Evolutionary conservation across 768 basidiomycete species (phyloP).

Genomic region (Termitomyces sp.): DNA sequence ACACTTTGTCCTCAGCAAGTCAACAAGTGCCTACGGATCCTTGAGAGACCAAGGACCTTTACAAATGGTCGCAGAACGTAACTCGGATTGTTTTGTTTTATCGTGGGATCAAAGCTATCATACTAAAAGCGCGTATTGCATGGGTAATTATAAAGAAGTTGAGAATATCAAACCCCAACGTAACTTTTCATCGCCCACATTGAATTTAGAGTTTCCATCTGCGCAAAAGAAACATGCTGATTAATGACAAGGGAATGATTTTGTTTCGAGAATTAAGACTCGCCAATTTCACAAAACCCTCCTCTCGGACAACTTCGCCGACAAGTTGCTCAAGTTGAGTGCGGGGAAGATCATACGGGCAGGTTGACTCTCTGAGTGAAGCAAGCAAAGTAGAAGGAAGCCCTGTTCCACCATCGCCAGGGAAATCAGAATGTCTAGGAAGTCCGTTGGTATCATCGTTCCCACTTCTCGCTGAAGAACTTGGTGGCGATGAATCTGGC

Average conservation of each 20-base stretch:
- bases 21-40: not conserved
- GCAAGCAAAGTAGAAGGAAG: conserved; percentile 21
- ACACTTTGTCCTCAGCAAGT: not conserved
- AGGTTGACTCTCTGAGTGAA: conserved; percentile 37
- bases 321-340: conserved; percentile 51
- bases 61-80: not conserved
- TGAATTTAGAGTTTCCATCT: conserved; percentile 50
- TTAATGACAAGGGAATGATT: not conserved
- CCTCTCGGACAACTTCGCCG: conserved; percentile 59
- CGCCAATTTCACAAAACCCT: conserved; percentile 76
- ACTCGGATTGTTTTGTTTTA: not conserved
- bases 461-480: conserved; percentile 4
- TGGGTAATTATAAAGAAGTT: not conserved
- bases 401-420: conserved; percentile 1
- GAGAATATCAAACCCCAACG: conserved; percentile 13
- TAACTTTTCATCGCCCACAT: conserved; percentile 47
- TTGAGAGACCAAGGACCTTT: not conserved
- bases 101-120: not conserved
- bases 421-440: not conserved
- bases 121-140: not conserved
- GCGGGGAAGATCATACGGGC: conserved; percentile 49
- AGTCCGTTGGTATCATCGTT: not conserved
- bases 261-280: conserved; percentile 13
- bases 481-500: conserved; percentile 11
- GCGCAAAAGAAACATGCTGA: not conserved